A percentile compares a stretch with the other conserved stretches of the same genome.
Conservation (phyloP, 495 filamentous ascomycete genomes). For the Penicillium lagena region DNA sequence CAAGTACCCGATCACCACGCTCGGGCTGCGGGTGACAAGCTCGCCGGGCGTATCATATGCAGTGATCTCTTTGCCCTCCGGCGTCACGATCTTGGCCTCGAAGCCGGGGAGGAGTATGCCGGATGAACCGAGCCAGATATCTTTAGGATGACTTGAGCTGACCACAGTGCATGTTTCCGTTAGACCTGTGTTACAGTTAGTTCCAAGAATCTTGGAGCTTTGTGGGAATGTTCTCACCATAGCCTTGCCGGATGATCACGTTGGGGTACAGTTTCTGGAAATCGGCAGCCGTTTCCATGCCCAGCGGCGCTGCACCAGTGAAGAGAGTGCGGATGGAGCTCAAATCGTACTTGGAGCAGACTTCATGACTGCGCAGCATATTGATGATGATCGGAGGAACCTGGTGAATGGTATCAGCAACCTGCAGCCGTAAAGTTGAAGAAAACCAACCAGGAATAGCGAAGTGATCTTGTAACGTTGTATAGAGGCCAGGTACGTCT, state of each 20-base stretch:
- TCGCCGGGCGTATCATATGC: conserved; percentile 74
- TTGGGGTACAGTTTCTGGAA: conserved; percentile 58
- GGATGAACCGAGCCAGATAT: conserved; percentile 67
- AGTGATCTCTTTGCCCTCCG: conserved; percentile 71
- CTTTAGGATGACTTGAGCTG: conserved; percentile 53
- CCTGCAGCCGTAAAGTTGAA: too few relatives aligned
- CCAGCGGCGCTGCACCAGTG: conserved; percentile 80
- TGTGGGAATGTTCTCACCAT: conserved; percentile 47
- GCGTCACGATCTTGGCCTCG: conserved; percentile 62
- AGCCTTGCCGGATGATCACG: conserved; percentile 69
- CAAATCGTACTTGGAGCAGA: conserved; percentile 66
- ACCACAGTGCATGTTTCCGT: conserved; percentile 80
- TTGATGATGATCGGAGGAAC: conserved; percentile 84
- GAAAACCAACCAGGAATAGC: conserved; percentile 55
- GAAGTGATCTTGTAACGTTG: conserved; percentile 65
- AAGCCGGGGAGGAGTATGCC: conserved; percentile 64
- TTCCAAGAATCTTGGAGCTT: conserved; percentile 1
- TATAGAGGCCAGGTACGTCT: conserved; percentile 56
- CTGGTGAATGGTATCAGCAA: conserved; percentile 20
- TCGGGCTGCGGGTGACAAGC: conserved; percentile 68
- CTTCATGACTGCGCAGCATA: conserved; percentile 60
- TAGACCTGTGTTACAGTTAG: conserved; percentile 43
- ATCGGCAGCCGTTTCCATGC: conserved; percentile 67
- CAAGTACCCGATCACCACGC: conserved; percentile 75
- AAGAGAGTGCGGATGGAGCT: conserved; percentile 61